These are phyloP conservation scores for Punctularia strigosozonata DNA, from an alignment of 768 basidiomycete species.

Conservation along the genomic window DNA sequence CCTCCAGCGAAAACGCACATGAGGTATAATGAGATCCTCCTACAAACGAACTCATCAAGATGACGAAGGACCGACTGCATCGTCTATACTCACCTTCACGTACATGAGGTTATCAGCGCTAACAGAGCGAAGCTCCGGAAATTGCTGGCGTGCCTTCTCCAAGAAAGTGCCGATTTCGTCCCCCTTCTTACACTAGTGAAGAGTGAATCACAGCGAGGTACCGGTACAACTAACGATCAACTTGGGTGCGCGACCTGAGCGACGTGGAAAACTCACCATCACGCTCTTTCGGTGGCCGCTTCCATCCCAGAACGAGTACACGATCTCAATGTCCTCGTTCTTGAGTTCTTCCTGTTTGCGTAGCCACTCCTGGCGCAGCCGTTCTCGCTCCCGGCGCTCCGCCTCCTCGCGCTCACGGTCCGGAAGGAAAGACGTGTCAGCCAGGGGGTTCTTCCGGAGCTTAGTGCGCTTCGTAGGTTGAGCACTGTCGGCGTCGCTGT, in stretches of 20 bases:
- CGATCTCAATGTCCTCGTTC: slow-evolving; percentile 73
- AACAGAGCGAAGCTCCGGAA: slow-evolving; percentile 82
- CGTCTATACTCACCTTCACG: slow-evolving; percentile 56
- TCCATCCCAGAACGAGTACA: slow-evolving; percentile 98
- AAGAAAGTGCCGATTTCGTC: slow-evolving; percentile 80
- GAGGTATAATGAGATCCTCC: slow-evolving; percentile 97
- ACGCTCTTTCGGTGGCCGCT: slow-evolving; percentile 93
- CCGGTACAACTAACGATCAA: slow-evolving; percentile 8
- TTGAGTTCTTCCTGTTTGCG: slow-evolving; percentile 57
- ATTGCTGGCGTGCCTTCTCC: slow-evolving; percentile 87
- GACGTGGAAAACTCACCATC: slow-evolving; percentile 38
- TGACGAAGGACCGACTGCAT: slow-evolving; percentile 1
- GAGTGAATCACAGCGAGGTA: not conserved
- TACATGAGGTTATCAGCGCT: slow-evolving; percentile 98
- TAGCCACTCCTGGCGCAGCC: slow-evolving; percentile 85
- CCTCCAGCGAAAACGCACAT: slow-evolving; percentile 37
- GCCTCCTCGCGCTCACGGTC: slow-evolving; percentile 95
- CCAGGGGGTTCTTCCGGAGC: slow-evolving; percentile 89
- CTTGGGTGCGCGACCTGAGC: slow-evolving; percentile 12
- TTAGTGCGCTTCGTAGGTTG: slow-evolving; percentile 60
- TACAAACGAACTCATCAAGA: slow-evolving; percentile 19
- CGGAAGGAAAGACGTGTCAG: slow-evolving; percentile 96
- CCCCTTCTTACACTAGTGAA: slow-evolving; percentile 98
- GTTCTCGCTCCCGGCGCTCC: slow-evolving; percentile 81
- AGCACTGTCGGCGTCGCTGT: slow-evolving; percentile 25